phyloP scores from a whole-genome alignment of 164 flowering plant genomes.

The Saururus chinensis region DNA sequence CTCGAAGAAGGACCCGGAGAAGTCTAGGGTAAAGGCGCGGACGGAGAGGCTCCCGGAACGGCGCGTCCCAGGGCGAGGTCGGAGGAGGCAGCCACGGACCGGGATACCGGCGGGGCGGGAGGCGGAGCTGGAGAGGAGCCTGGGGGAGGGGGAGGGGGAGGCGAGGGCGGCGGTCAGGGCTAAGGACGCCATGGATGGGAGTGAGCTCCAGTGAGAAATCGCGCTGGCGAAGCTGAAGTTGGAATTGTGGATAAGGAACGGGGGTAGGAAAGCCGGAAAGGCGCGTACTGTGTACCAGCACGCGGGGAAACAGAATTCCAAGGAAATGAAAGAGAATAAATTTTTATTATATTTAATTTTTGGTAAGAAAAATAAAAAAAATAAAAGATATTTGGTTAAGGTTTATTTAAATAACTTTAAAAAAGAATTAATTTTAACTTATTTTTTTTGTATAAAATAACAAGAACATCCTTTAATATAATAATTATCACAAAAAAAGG shows the following conservation, averaged over 20 bases:
- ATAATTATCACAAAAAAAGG: too few relatives aligned
- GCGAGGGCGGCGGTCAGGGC: slow-evolving; percentile 11
- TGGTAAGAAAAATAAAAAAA: too few relatives aligned
- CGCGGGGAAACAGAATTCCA: too few relatives aligned
- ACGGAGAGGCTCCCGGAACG: slow-evolving; percentile 6
- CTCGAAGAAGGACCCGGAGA: slow-evolving; percentile 69
- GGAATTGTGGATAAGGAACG: neutral
- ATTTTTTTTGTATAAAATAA: too few relatives aligned
- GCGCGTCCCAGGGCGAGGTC: slow-evolving; percentile 8
- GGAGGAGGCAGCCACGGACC: slow-evolving; percentile 10
- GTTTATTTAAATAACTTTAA: too few relatives aligned
- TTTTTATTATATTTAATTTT: too few relatives aligned
- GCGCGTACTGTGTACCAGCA: too few relatives aligned
- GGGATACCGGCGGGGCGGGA: slow-evolving; percentile 15
- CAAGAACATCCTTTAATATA: too few relatives aligned
- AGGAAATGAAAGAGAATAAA: too few relatives aligned
- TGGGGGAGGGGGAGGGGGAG: slow-evolving; percentile 9
- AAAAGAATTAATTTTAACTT: too few relatives aligned
- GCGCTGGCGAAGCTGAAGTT: neutral
- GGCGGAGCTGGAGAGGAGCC: slow-evolving; percentile 4
- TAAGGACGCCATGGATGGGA: slow-evolving; percentile 23
- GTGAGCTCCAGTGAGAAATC: neutral
- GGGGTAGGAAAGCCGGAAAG: too few relatives aligned
- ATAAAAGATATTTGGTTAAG: too few relatives aligned
- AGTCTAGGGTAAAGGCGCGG: slow-evolving; percentile 48